These are phyloP conservation scores for Ensete glaucum DNA, from an alignment of 176 grass and related monocot genomes.

Conservation along the genomic window DNA sequence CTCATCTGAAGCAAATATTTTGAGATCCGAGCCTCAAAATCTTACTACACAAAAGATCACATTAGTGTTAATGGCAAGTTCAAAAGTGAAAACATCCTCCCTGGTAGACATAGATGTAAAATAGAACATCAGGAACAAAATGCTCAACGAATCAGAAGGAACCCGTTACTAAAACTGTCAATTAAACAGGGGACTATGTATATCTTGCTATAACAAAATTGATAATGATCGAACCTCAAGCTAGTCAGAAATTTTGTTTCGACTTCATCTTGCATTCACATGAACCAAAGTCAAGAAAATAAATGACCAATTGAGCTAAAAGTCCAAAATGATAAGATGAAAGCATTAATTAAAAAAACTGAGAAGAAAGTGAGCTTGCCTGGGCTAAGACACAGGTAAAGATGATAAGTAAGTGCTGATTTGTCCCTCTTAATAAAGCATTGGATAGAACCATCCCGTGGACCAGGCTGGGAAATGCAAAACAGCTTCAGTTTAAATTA, in stretches of 20 bases:
- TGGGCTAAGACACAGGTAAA: constrained; percentile 23
- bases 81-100: too few species aligned
- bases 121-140: background rate
- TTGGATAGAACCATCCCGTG: constrained; percentile 21
- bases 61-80: too few species aligned
- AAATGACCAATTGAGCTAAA: background rate
- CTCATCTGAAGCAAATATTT: too few species aligned
- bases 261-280: background rate
- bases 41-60: too few species aligned
- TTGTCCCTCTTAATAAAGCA: constrained; percentile 27
- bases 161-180: too few species aligned
- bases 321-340: background rate
- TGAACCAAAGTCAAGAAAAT: background rate
- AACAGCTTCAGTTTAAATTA: constrained; percentile 5
- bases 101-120: background rate
- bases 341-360: background rate
- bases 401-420: constrained; percentile 22
- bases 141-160: too few species aligned
- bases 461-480: constrained; percentile 4
- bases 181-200: background rate
- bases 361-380: background rate
- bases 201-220: background rate
- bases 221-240: background rate
- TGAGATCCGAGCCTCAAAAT: too few species aligned
- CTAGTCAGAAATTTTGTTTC: background rate